These are phyloP conservation scores for Candida dendrica DNA, from an alignment of 805 yeast species.

Conservation along the genomic window DNA sequence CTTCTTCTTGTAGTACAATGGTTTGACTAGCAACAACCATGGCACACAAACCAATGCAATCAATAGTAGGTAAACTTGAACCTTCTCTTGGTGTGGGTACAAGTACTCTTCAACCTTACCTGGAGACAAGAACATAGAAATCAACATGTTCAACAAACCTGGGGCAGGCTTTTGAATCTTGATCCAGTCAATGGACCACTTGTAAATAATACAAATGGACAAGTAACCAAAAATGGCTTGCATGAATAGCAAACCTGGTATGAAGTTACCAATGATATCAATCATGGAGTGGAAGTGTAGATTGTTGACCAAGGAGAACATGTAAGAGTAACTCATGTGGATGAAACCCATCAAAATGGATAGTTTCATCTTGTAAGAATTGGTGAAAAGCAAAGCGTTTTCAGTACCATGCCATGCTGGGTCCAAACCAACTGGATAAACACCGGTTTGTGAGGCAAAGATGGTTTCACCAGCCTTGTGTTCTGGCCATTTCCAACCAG, in stretches of 20 bases:
- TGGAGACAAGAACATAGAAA: slow-evolving; percentile 91
- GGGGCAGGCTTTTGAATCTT: slow-evolving; percentile 77
- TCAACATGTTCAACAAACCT: slow-evolving; percentile 87
- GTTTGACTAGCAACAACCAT: slow-evolving; percentile 83
- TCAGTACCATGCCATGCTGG: slow-evolving; percentile 99
- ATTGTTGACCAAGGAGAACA: slow-evolving; percentile 80
- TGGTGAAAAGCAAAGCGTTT: slow-evolving; percentile 80
- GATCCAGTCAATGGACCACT: slow-evolving; percentile 93
- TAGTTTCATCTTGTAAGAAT: slow-evolving; percentile 95
- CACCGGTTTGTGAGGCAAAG: slow-evolving; percentile 58
- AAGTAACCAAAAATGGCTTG: slow-evolving; percentile 94
- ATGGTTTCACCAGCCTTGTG: slow-evolving; percentile 60
- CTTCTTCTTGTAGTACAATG: slow-evolving; percentile 60
- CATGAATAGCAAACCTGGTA: slow-evolving; percentile 93
- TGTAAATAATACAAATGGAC: slow-evolving; percentile 78
- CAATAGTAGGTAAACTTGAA: slow-evolving; percentile 66
- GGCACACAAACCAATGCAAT: slow-evolving; percentile 88
- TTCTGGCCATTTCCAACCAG: slow-evolving; percentile 95
- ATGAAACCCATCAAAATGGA: slow-evolving; percentile 90
- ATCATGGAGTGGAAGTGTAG: slow-evolving; percentile 59
- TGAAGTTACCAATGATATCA: slow-evolving; percentile 87
- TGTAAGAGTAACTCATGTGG: slow-evolving; percentile 88
- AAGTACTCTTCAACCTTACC: slow-evolving; percentile 79
- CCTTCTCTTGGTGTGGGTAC: slow-evolving; percentile 68
- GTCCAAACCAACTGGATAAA: slow-evolving; percentile 82